Evolutionary conservation across 2,329 filamentous ascomycete species (phyloP).

Genomic region (Taxawa tesnikishii): DNA sequence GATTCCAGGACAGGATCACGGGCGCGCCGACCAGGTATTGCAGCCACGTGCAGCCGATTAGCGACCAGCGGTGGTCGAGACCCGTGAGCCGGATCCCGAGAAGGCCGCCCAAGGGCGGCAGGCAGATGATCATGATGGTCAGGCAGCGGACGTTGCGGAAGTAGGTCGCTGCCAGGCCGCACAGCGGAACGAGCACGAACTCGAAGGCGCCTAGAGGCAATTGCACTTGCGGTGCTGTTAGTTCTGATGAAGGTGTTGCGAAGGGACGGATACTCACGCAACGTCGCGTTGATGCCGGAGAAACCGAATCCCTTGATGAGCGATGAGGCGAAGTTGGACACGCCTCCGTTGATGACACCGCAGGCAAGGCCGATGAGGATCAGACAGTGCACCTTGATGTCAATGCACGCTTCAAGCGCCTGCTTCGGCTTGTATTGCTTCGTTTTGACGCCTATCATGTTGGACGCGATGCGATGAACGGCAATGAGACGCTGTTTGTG

Average conservation of each 20-base stretch:
- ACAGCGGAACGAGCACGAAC: too few species aligned
- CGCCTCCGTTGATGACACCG: slow-evolving; percentile 46
- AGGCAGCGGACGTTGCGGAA: slow-evolving; percentile 44
- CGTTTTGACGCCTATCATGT: slow-evolving; percentile 28
- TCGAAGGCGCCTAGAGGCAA: too few species aligned
- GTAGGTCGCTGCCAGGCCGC: slow-evolving; percentile 42
- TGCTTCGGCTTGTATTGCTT: slow-evolving; percentile 40
- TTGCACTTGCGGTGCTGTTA: too few species aligned
- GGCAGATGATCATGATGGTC: slow-evolving; percentile 31
- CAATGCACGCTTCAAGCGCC: slow-evolving; percentile 40
- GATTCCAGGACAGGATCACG: too few species aligned
- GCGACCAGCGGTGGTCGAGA: slow-evolving; percentile 32
- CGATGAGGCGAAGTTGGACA: slow-evolving; percentile 46
- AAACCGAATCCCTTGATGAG: slow-evolving; percentile 49
- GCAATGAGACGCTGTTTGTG: slow-evolving; percentile 46
- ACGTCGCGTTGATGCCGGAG: slow-evolving; percentile 47
- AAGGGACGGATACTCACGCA: slow-evolving; percentile 47
- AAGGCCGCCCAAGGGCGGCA: slow-evolving; percentile 45
- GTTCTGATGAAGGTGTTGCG: too few species aligned
- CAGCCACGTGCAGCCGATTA: slow-evolving; percentile 47
- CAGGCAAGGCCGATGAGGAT: slow-evolving; percentile 33
- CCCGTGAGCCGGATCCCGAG: slow-evolving; percentile 30
- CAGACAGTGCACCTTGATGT: slow-evolving; percentile 51
- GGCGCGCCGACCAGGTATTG: too few species aligned
- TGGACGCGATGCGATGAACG: slow-evolving; percentile 38